phyloP scores from a whole-genome alignment of 2,329 filamentous ascomycete genomes.

The Pseudocercospora musae region DNA sequence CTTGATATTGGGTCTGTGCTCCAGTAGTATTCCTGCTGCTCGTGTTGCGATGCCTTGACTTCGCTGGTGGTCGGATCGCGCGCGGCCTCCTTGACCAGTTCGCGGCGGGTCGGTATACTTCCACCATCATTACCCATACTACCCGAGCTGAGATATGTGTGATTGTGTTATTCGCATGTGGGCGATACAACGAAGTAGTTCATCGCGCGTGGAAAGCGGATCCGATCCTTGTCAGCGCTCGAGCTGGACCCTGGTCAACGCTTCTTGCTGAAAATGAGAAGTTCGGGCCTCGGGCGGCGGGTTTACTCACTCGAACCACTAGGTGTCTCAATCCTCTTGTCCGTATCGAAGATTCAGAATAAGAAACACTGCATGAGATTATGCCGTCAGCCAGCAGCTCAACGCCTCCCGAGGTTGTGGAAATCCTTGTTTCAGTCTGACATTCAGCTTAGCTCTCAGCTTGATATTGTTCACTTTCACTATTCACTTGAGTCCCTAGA shows the following conservation, averaged over 20 bases:
- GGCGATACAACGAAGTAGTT: neutral
- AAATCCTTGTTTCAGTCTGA: neutral
- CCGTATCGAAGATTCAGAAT: neutral
- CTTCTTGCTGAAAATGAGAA: neutral
- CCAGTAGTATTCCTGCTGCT: conserved; percentile 85
- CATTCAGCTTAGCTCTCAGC: neutral
- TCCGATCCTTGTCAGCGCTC: neutral
- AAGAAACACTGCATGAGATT: neutral
- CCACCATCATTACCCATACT: conserved; percentile 96
- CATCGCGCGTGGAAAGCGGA: too few species aligned
- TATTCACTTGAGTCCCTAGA: neutral
- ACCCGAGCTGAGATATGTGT: neutral
- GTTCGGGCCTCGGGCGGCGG: neutral
- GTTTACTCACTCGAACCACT: neutral
- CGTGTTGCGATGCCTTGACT: conserved; percentile 81
- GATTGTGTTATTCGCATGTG: neutral
- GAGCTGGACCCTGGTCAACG: neutral
- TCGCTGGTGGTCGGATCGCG: conserved; percentile 77
- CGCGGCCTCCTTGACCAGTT: conserved; percentile 91
- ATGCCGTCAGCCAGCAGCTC: conserved; percentile 1
- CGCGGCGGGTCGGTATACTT: conserved; percentile 87
- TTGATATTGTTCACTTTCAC: neutral
- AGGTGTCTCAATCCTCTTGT: neutral
- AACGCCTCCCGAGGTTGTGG: conserved; percentile 1
- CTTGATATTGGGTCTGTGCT: conserved; percentile 82